Percentiles rank a stretch among this genome's conserved stretches.
Conservation (phyloP, 176 grass and related monocot genomes). For the Oryza meridionalis region DNA sequence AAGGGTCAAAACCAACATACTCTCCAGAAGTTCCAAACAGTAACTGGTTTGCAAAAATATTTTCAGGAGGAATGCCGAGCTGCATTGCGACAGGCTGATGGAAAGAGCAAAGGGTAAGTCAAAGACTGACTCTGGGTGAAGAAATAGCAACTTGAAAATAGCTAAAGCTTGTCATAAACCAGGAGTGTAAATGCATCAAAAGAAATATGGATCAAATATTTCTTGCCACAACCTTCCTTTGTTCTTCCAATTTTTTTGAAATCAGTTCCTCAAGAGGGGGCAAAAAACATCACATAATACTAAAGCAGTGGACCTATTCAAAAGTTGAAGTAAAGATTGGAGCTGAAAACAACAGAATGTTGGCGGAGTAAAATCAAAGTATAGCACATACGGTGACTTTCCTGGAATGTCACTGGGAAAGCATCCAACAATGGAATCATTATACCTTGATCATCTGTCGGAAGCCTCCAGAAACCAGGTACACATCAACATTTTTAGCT, state of each 20-base stretch:
- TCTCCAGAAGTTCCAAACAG: constrained; percentile 76
- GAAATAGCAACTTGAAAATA: constrained; percentile 2
- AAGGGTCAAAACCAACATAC: constrained; percentile 78
- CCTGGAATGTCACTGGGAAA: not conserved
- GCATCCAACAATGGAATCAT: not conserved
- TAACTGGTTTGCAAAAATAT: constrained; percentile 88
- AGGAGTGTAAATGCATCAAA: not conserved
- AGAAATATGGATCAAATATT: not conserved
- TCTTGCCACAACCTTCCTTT: not conserved
- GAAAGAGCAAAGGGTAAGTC: constrained; percentile 27
- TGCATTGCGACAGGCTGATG: constrained; percentile 73
- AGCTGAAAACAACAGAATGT: not conserved
- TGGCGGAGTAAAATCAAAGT: constrained; percentile 1
- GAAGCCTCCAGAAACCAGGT: constrained; percentile 91
- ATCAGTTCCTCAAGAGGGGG: not conserved
- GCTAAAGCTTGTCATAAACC: not conserved
- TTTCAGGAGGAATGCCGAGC: constrained; percentile 80
- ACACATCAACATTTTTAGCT: constrained; percentile 70
- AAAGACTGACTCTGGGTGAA: not conserved
- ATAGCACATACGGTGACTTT: not conserved
- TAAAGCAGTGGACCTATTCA: too few species aligned
- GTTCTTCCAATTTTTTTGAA: not conserved
- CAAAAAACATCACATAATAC: not conserved
- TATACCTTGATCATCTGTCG: constrained; percentile 90
- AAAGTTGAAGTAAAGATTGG: too few species aligned